phyloP scores from a whole-genome alignment of 345 rosid species.

The Erodium maritimum region DNA sequence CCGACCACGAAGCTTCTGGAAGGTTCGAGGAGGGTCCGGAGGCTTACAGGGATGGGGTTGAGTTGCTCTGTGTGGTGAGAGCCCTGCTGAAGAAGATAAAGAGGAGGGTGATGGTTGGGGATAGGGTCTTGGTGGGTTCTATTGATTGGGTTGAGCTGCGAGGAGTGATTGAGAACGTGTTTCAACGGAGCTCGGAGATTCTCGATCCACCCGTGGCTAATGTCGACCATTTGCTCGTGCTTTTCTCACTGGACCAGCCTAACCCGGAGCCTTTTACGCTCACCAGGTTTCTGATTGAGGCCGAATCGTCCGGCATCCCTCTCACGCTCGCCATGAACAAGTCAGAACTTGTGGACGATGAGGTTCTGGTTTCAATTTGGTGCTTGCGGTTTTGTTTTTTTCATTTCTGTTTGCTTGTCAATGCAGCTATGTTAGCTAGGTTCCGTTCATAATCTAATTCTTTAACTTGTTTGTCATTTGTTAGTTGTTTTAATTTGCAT shows the following conservation, averaged over 20 bases:
- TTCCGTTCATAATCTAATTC: not conserved
- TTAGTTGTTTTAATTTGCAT: not conserved
- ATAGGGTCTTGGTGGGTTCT: slow-evolving; percentile 70
- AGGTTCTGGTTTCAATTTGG: slow-evolving; percentile 25
- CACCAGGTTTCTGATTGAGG: slow-evolving; percentile 80
- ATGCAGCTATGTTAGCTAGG: not conserved
- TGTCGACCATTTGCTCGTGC: slow-evolving; percentile 65
- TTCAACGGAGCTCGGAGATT: slow-evolving; percentile 47
- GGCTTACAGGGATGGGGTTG: slow-evolving; percentile 27
- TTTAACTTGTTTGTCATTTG: not conserved
- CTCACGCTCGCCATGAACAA: slow-evolving; percentile 73
- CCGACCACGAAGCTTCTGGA: slow-evolving; percentile 13
- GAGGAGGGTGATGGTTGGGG: slow-evolving; percentile 84
- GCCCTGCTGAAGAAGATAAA: slow-evolving; percentile 87
- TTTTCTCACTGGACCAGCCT: slow-evolving; percentile 79
- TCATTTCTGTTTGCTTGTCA: not conserved
- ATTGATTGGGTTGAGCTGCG: slow-evolving; percentile 86
- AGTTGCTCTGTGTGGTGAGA: slow-evolving; percentile 82
- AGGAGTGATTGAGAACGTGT: slow-evolving; percentile 83
- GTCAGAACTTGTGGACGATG: slow-evolving; percentile 52
- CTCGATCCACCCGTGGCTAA: slow-evolving; percentile 86
- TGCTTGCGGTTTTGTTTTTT: not conserved
- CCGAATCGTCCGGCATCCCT: slow-evolving; percentile 76
- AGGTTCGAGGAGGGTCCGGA: slow-evolving; percentile 10
- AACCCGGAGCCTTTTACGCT: slow-evolving; percentile 58